A percentile compares a stretch with the other conserved stretches of the same genome.
Conservation (phyloP, 192 early-diverging fungal species). For the Backusella circina region DNA sequence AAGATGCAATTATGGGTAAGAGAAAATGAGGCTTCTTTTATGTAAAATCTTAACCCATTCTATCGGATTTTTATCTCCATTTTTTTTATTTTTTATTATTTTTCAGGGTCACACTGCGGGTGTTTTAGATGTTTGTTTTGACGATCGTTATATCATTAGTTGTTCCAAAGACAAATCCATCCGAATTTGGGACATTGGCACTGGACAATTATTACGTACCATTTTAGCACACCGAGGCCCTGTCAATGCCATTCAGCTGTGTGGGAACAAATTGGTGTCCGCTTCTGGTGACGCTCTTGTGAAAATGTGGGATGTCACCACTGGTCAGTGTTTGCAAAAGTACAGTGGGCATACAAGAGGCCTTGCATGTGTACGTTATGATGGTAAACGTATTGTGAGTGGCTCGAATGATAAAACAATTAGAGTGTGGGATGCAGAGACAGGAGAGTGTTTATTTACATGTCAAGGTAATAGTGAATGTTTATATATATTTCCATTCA, state of each 20-base stretch:
- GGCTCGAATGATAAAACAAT: constrained; percentile 83
- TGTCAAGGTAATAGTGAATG: constrained; percentile 35
- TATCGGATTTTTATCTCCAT: neutral
- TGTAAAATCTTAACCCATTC: neutral
- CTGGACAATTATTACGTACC: constrained; percentile 62
- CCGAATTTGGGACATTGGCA: constrained; percentile 78
- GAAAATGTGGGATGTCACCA: constrained; percentile 77
- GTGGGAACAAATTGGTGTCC: constrained; percentile 62
- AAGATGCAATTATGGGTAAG: constrained; percentile 44
- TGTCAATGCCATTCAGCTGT: constrained; percentile 91
- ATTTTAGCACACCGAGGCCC: constrained; percentile 88
- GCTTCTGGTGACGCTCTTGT: constrained; percentile 83
- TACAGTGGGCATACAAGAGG: constrained; percentile 80
- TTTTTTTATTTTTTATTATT: no score
- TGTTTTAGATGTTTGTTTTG: constrained; percentile 88
- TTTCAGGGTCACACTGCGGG: constrained; percentile 68
- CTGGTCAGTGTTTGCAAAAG: constrained; percentile 61
- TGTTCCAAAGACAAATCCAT: constrained; percentile 96
- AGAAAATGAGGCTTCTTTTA: constrained; percentile 7
- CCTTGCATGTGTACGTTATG: constrained; percentile 89
- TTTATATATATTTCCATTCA: neutral
- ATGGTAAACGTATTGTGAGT: constrained; percentile 77
- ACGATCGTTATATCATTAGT: constrained; percentile 70
- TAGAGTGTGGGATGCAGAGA: constrained; percentile 68
- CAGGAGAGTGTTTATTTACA: constrained; percentile 53